phyloP scores from a whole-genome alignment of 2,329 filamentous ascomycete species.

The Aspergillus puulaauensis region DNA sequence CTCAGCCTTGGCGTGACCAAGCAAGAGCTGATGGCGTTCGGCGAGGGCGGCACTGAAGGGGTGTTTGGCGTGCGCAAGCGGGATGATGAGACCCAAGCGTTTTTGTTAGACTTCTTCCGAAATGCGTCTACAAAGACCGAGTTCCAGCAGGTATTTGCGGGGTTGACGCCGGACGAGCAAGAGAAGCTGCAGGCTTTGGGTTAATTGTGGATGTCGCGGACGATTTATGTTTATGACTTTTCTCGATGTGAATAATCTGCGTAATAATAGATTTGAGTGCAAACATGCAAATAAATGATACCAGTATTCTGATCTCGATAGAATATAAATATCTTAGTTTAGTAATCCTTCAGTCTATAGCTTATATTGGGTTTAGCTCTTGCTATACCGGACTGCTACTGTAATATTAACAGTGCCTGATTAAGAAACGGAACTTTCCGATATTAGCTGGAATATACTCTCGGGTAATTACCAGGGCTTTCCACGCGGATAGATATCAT shows the following conservation, averaged over 20 bases:
- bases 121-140: conserved; percentile 53
- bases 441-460: no score
- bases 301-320: no score
- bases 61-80: conserved; percentile 59
- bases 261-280: neutral
- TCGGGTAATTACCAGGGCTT: no score
- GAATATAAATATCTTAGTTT: no score
- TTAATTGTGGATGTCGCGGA: conserved; percentile 6
- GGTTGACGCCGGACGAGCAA: conserved; percentile 54
- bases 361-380: no score
- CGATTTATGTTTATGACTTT: neutral
- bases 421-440: no score
- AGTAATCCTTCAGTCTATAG: no score
- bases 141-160: conserved; percentile 56
- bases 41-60: conserved; percentile 52
- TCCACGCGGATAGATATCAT: no score
- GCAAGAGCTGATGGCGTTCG: conserved; percentile 76
- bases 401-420: no score
- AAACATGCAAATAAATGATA: no score
- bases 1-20: conserved; percentile 69
- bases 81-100: conserved; percentile 88
- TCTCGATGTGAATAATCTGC: neutral
- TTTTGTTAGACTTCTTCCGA: conserved; percentile 78
- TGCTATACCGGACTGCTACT: no score
- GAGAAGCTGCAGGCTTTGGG: conserved; percentile 37